A percentile compares a stretch with the other conserved stretches of the same genome.
phyloP scores from a whole-genome alignment of 768 basidiomycete species.

The Tulasnella calospora region DNA sequence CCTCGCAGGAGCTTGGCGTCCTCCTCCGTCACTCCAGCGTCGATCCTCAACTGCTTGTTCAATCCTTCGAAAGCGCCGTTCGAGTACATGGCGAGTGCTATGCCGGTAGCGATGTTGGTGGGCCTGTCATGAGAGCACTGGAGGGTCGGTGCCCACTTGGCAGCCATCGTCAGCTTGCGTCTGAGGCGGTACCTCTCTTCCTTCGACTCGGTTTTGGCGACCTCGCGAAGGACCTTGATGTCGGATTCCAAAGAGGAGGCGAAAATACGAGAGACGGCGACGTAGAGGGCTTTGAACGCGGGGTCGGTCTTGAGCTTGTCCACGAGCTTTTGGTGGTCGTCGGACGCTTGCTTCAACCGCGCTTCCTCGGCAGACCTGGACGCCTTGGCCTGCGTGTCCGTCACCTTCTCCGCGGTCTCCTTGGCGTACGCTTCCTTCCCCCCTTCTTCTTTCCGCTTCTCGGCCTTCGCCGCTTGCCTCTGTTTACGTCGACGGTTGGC shows the following conservation, averaged over 20 bases:
- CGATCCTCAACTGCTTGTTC: constrained; percentile 1
- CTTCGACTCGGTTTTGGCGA: constrained; percentile 34
- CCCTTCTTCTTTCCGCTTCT: background rate
- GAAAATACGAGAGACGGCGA: constrained; percentile 62
- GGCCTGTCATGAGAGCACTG: constrained; percentile 54
- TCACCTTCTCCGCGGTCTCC: constrained; percentile 28
- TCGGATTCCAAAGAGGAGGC: constrained; percentile 50
- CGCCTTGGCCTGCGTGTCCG: background rate
- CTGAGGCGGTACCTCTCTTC: constrained; percentile 26
- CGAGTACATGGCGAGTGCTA: constrained; percentile 50
- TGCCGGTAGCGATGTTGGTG: constrained; percentile 62
- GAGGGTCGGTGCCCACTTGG: constrained; percentile 69
- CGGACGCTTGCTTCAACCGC: constrained; percentile 23
- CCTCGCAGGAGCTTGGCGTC: constrained; percentile 49
- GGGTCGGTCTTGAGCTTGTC: constrained; percentile 36
- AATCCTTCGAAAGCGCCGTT: constrained; percentile 31
- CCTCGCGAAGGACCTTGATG: constrained; percentile 39
- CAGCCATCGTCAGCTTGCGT: constrained; percentile 40
- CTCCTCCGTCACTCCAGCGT: constrained; percentile 30
- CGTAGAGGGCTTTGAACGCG: constrained; percentile 58
- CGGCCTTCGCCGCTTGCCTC: background rate
- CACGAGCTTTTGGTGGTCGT: constrained; percentile 19
- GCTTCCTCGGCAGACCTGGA: constrained; percentile 1
- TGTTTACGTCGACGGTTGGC: background rate
- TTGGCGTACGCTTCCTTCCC: constrained; percentile 20